A percentile compares a stretch with the other conserved stretches of the same genome.
Evolutionary conservation across 2,329 filamentous ascomycete species (phyloP).

Genomic region (Diaporthe sp.): DNA sequence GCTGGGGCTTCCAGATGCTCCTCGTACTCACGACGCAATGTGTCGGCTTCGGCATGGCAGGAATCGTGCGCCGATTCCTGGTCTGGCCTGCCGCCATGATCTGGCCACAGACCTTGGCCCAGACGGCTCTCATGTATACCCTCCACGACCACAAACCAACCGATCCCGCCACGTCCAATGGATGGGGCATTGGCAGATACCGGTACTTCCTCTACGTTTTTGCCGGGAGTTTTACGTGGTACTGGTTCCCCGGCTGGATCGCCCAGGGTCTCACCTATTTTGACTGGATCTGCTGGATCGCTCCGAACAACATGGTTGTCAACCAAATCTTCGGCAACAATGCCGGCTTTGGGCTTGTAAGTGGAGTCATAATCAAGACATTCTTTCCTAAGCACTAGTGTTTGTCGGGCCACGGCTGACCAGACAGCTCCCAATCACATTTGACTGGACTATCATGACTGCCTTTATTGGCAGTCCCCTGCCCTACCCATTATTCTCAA

Average conservation of each 20-base stretch:
- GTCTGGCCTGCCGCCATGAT: conserved; percentile 74
- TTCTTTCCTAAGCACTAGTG: neutral
- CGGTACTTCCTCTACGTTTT: conserved; percentile 36
- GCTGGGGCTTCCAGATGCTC: conserved; percentile 72
- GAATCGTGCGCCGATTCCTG: conserved; percentile 70
- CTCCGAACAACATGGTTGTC: conserved; percentile 34
- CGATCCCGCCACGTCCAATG: conserved; percentile 48
- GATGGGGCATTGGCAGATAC: conserved; percentile 36
- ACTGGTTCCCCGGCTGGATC: conserved; percentile 38
- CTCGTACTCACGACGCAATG: conserved; percentile 73
- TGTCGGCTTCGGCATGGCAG: conserved; percentile 72
- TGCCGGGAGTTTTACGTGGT: conserved; percentile 31
- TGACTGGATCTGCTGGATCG: conserved; percentile 39
- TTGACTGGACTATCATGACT: conserved; percentile 39
- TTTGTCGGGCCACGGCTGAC: conserved; percentile 5
- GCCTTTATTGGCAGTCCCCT: conserved; percentile 36
- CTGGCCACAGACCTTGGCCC: conserved; percentile 73
- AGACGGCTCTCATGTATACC: conserved; percentile 73
- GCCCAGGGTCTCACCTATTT: conserved; percentile 37
- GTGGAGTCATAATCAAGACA: neutral
- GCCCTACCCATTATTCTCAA: conserved; percentile 34
- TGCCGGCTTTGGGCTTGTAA: conserved; percentile 37
- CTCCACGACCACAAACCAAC: conserved; percentile 72
- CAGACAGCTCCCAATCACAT: conserved; percentile 35
- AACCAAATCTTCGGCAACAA: conserved; percentile 38